phyloP scores from a whole-genome alignment of 2,329 filamentous ascomycete genomes.

The Xylariales sp. region DNA sequence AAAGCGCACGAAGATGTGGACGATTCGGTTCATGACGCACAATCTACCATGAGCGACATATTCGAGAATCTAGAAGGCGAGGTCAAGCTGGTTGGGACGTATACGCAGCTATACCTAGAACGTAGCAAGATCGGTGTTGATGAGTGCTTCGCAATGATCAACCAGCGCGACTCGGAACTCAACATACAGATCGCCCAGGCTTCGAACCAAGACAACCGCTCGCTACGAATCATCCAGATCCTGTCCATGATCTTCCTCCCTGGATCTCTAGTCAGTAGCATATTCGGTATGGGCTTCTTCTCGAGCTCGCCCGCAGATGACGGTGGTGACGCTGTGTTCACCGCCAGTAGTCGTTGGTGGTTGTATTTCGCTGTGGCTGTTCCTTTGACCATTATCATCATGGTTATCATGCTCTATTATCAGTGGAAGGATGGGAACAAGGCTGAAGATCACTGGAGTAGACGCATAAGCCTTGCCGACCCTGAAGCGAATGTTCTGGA shows the following conservation, averaged over 20 bases:
- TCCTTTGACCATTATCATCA: conserved; percentile 7
- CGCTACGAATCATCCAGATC: conserved; percentile 10
- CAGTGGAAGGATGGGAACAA: conserved; percentile 6
- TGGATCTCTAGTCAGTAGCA: conserved; percentile 10
- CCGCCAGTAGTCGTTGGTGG: conserved; percentile 8
- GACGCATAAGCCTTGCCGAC: background rate
- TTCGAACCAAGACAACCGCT: conserved; percentile 9
- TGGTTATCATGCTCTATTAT: conserved; percentile 10
- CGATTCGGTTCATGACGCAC: background rate
- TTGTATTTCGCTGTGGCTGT: conserved; percentile 10
- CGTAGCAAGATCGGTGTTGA: conserved; percentile 12
- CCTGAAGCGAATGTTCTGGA: background rate
- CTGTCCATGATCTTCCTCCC: conserved; percentile 10
- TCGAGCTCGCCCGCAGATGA: conserved; percentile 6
- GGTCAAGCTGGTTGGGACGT: conserved; percentile 8
- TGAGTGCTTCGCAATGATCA: conserved; percentile 12
- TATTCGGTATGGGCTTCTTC: conserved; percentile 13
- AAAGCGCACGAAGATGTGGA: background rate
- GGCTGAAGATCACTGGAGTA: conserved; percentile 6
- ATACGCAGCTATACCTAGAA: conserved; percentile 11
- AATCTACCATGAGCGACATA: conserved; percentile 7
- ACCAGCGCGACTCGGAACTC: conserved; percentile 12
- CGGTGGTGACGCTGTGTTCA: conserved; percentile 3
- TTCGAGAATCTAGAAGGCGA: conserved; percentile 8
- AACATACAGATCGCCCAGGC: conserved; percentile 13